These are phyloP conservation scores for Helminthosporium solani DNA, from an alignment of 2,329 filamentous ascomycete species.

Conservation along the genomic window DNA sequence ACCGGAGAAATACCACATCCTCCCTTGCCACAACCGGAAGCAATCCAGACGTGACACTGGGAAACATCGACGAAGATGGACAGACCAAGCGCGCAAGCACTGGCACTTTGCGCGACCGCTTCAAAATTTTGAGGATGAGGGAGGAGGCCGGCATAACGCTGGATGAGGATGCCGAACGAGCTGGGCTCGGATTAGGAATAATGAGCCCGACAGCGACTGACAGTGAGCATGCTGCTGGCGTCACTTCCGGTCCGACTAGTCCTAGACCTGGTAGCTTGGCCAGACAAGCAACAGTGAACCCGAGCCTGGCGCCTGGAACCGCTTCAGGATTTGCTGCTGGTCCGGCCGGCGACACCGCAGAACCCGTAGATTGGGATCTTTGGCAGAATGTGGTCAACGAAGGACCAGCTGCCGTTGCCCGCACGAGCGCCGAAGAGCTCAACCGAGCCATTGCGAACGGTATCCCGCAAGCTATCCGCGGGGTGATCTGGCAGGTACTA, in stretches of 20 bases:
- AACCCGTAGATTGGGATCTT: constrained; percentile 94
- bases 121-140: constrained; percentile 48
- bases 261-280: constrained; percentile 35
- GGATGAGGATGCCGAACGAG: constrained; percentile 49
- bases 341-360: constrained; percentile 66
- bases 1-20: constrained; percentile 72
- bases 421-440: constrained; percentile 84
- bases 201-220: constrained; percentile 49
- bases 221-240: constrained; percentile 35
- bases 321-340: constrained; percentile 77
- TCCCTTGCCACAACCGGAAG: constrained; percentile 77
- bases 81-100: constrained; percentile 39
- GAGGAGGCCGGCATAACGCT: constrained; percentile 46
- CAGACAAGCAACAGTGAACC: constrained; percentile 65
- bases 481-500: constrained; percentile 98
- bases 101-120: constrained; percentile 48
- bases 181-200: constrained; percentile 47
- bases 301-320: constrained; percentile 77
- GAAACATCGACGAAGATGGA: constrained; percentile 61
- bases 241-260: constrained; percentile 24
- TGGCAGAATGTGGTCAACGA: constrained; percentile 97
- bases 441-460: constrained; percentile 89
- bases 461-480: constrained; percentile 90
- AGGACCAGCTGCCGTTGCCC: constrained; percentile 82
- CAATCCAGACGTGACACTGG: constrained; percentile 77